These are phyloP conservation scores for Theobroma grandiflorum DNA, from an alignment of 441 rosid species.

Conservation along the genomic window DNA sequence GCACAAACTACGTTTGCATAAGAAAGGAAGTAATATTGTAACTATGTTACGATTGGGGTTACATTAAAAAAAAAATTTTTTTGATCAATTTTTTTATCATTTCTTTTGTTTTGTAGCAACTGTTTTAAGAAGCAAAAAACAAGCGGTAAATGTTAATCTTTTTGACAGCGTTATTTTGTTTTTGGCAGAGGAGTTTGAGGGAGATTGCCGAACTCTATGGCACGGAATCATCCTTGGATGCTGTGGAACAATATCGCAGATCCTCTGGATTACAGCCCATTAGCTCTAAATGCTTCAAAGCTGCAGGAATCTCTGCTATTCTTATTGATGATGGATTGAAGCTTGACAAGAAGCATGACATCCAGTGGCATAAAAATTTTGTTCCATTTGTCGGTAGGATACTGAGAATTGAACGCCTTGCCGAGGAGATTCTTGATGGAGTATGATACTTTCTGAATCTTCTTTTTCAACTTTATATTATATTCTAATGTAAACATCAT, in stretches of 20 bases:
- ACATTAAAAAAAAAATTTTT: background rate
- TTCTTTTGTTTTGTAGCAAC: background rate
- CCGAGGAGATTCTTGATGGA: slow-evolving; percentile 77
- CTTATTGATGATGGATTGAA: slow-evolving; percentile 90
- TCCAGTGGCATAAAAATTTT: slow-evolving; percentile 70
- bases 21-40: background rate
- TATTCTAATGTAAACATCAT: background rate
- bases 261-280: slow-evolving; percentile 60
- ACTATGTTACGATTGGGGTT: background rate
- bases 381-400: slow-evolving; percentile 82
- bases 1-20: background rate
- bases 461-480: background rate
- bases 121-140: too few species aligned
- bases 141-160: background rate
- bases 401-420: slow-evolving; percentile 79
- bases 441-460: slow-evolving; percentile 43
- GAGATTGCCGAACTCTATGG: slow-evolving; percentile 82
- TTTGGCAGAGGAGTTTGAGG: slow-evolving; percentile 78
- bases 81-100: background rate
- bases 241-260: slow-evolving; percentile 74
- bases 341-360: slow-evolving; percentile 73
- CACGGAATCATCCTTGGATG: slow-evolving; percentile 61
- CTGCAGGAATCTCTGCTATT: slow-evolving; percentile 73
- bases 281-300: slow-evolving; percentile 67
- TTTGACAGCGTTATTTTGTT: background rate